Percentiles rank a stretch among this genome's conserved stretches.
Conservation (phyloP, 352 stramenopile species). For the Saprolegnia diclina region DNA sequence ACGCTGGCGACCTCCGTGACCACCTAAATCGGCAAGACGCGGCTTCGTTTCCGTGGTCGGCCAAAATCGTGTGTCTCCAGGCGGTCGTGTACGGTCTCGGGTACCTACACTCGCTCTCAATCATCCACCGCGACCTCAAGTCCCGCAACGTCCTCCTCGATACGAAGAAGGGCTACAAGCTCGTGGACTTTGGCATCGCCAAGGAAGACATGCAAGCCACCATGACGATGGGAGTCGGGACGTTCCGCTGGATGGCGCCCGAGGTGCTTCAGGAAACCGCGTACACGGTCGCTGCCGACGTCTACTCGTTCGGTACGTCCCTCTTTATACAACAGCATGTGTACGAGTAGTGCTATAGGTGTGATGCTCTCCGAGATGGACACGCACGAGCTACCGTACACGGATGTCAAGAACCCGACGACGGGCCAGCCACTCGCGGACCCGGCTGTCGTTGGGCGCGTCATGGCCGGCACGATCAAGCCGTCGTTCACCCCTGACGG, state of each 20-base stretch:
- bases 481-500: background rate
- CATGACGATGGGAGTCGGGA: constrained; percentile 12
- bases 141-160: constrained; percentile 23
- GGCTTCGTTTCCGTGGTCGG: background rate
- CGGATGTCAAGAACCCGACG: constrained; percentile 9
- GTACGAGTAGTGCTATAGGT: background rate
- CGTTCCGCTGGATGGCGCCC: constrained; percentile 13
- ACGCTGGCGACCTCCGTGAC: constrained; percentile 16
- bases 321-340: background rate
- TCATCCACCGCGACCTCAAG: constrained; percentile 27
- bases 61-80: background rate
- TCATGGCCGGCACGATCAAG: constrained; percentile 17
- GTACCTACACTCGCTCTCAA: constrained; percentile 20
- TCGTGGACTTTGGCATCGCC: constrained; percentile 8
- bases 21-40: background rate
- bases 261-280: constrained; percentile 16
- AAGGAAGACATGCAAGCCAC: background rate
- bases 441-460: background rate
- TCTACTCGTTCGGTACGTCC: constrained; percentile 16
- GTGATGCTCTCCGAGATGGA: constrained; percentile 15
- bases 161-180: constrained; percentile 1
- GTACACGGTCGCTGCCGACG: constrained; percentile 17
- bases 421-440: background rate
- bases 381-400: constrained; percentile 10
- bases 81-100: constrained; percentile 18